These are phyloP conservation scores for Aristolochia californica DNA, from an alignment of 164 flowering plant species.

Conservation along the genomic window DNA sequence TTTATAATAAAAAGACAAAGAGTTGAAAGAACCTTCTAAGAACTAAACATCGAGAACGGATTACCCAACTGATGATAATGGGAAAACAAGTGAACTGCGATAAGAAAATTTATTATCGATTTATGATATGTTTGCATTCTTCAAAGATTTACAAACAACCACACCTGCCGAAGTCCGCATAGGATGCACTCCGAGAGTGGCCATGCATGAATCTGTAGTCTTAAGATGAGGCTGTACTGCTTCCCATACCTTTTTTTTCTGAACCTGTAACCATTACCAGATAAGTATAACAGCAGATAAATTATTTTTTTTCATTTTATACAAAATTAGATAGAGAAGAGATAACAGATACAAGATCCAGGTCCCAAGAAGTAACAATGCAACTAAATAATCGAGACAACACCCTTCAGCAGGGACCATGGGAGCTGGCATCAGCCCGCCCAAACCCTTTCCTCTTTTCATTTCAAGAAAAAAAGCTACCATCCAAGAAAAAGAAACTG, in stretches of 20 bases:
- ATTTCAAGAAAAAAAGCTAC: no score
- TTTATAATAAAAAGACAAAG: no score
- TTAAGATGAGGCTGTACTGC: constrained; percentile 75
- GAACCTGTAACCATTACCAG: constrained; percentile 66
- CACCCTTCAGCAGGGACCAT: no score
- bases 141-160: constrained; percentile 45
- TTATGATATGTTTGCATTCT: constrained; percentile 68
- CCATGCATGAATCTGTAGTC: constrained; percentile 57
- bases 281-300: not conserved
- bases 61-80: no score
- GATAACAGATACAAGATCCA: not conserved
- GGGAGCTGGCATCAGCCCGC: no score
- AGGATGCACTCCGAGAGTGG: constrained; percentile 48
- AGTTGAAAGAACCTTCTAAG: no score
- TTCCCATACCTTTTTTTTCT: constrained; percentile 96
- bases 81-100: no score
- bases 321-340: not conserved
- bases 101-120: not conserved
- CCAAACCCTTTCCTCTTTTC: no score
- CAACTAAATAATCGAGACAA: no score
- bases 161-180: constrained; percentile 74
- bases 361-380: no score
- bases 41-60: no score
- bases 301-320: not conserved
- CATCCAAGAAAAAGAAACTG: no score